Evolutionary conservation across 495 filamentous ascomycete species (phyloP).

Genomic region (Baudoinia panamericana): DNA sequence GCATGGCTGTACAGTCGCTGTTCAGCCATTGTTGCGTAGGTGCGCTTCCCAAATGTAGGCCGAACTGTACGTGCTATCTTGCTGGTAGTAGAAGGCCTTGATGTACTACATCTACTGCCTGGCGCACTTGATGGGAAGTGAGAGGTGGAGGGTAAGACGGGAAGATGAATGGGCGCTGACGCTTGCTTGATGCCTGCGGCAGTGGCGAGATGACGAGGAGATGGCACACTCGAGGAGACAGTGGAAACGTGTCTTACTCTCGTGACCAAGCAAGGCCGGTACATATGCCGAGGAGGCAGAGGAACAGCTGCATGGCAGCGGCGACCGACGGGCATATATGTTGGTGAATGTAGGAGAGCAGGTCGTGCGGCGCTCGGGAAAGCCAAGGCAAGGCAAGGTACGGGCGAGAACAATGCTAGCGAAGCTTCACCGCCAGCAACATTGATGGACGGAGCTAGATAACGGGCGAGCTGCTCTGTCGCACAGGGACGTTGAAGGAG

Average conservation of each 20-base stretch:
- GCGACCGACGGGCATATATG: background rate
- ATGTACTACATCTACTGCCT: background rate
- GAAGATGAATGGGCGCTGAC: constrained; percentile 1
- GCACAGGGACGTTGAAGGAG: too few relatives aligned
- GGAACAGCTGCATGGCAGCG: background rate
- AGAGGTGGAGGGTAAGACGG: background rate
- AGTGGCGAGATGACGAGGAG: constrained; percentile 21
- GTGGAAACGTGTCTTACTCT: constrained; percentile 7
- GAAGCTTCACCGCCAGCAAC: too few relatives aligned
- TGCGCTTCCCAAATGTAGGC: background rate
- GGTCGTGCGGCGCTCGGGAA: too few relatives aligned
- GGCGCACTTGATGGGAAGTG: background rate
- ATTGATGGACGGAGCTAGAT: too few relatives aligned
- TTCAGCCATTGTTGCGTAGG: constrained; percentile 16
- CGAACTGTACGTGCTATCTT: background rate
- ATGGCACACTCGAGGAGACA: constrained; percentile 21
- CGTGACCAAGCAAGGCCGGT: constrained; percentile 4
- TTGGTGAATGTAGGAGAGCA: background rate
- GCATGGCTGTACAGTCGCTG: background rate
- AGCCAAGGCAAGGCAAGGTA: too few relatives aligned
- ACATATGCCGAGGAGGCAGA: background rate
- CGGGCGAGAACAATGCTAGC: too few relatives aligned
- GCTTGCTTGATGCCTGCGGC: constrained; percentile 13
- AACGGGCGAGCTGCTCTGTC: too few relatives aligned
- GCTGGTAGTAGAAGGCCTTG: background rate